These are phyloP conservation scores for Aschersonia sp. DNA, from an alignment of 2,329 filamentous ascomycete genomes.

Conservation along the genomic window DNA sequence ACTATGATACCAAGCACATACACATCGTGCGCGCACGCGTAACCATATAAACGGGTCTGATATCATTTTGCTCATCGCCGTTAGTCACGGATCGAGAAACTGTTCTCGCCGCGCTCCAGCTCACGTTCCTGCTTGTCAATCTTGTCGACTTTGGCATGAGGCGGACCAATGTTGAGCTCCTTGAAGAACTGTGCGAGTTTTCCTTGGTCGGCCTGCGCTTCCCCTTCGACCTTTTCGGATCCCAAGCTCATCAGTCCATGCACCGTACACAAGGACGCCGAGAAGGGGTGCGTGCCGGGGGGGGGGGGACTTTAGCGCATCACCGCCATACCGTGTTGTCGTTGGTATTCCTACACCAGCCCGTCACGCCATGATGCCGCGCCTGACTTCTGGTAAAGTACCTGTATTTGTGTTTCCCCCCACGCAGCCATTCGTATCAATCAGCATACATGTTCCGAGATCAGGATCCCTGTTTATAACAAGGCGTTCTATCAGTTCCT, in stretches of 20 bases:
- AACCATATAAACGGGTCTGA: not conserved
- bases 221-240: constrained; percentile 59
- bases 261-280: no score
- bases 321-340: constrained; percentile 32
- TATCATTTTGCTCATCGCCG: not conserved
- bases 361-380: constrained; percentile 33
- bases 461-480: no score
- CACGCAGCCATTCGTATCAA: not conserved
- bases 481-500: no score
- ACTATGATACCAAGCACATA: no score
- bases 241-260: no score
- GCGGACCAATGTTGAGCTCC: constrained; percentile 61
- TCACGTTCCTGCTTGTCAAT: constrained; percentile 57
- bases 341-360: constrained; percentile 46
- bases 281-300: no score
- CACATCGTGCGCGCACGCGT: not conserved
- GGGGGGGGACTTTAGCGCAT: no score
- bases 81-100: constrained; percentile 42
- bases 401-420: constrained; percentile 13
- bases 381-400: constrained; percentile 42
- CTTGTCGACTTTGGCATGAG: constrained; percentile 56
- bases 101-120: constrained; percentile 49
- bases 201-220: constrained; percentile 63
- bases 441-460: no score
- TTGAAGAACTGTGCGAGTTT: constrained; percentile 56